Percentiles rank a stretch among this genome's conserved stretches.
phyloP scores from a whole-genome alignment of 2,329 filamentous ascomycete genomes.

The Rhynchosporium secalis region DNA sequence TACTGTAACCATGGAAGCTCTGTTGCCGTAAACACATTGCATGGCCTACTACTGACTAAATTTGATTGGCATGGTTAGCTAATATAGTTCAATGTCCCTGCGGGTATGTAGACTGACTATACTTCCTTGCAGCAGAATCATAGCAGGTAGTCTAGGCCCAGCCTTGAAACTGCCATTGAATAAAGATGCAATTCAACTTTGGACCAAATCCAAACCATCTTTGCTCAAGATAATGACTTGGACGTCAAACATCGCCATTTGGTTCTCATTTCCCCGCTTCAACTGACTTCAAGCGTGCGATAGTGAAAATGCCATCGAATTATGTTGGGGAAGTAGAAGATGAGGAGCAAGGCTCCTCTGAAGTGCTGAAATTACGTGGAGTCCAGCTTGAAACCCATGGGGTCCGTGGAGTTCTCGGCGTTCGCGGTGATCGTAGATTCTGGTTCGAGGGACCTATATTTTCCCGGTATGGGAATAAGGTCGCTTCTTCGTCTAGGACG shows the following conservation, averaged over 20 bases:
- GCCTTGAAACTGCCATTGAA: neutral
- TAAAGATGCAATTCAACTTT: neutral
- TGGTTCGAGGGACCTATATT: neutral
- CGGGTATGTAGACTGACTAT: neutral
- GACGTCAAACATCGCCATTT: neutral
- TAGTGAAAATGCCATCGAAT: neutral
- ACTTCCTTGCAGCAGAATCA: neutral
- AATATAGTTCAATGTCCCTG: neutral
- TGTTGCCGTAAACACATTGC: neutral
- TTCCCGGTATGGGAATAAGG: conserved; percentile 4
- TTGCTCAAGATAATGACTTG: neutral
- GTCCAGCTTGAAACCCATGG: neutral
- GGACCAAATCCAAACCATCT: neutral
- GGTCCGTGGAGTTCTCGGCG: neutral
- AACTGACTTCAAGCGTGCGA: neutral
- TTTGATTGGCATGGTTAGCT: neutral
- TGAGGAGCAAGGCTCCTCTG: neutral
- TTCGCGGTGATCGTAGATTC: neutral
- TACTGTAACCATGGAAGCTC: too few species aligned
- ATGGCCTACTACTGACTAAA: neutral
- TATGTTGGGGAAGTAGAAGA: neutral
- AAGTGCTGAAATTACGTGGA: neutral
- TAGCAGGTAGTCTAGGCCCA: neutral
- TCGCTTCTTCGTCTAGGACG: neutral
- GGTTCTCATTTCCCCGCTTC: neutral